phyloP scores from a whole-genome alignment of 257 asterid species.

The Solanum verrucosum region DNA sequence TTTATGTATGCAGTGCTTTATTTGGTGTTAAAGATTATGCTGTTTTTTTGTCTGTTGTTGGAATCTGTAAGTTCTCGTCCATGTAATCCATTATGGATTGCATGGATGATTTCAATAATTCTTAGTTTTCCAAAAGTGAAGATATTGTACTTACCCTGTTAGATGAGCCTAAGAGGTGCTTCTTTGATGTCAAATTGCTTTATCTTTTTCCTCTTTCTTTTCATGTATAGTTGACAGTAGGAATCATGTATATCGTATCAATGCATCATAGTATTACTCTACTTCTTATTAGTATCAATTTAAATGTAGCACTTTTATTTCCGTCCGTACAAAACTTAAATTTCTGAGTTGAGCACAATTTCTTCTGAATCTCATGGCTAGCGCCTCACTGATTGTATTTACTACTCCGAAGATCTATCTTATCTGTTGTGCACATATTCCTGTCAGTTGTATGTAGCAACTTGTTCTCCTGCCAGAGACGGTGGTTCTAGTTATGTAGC shows the following conservation, averaged over 20 bases:
- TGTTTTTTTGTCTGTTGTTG: neutral
- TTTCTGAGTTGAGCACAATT: neutral
- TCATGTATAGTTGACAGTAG: neutral
- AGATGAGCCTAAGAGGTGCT: neutral
- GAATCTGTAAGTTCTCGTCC: neutral
- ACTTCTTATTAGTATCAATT: neutral
- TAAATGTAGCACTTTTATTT: neutral
- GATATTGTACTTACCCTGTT: neutral
- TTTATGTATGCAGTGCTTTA: neutral
- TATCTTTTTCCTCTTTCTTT: neutral
- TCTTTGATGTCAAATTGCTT: neutral
- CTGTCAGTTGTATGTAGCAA: slow-evolving; percentile 69
- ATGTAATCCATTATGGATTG: neutral
- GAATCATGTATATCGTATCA: neutral
- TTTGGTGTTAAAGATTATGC: neutral
- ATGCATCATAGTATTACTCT: neutral
- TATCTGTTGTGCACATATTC: slow-evolving; percentile 5
- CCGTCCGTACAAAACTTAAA: neutral
- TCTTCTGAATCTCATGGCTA: neutral
- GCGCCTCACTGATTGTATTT: neutral
- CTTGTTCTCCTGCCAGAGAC: slow-evolving; percentile 92
- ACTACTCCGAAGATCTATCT: neutral
- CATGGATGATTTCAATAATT: neutral
- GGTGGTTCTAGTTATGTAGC: slow-evolving; percentile 63
- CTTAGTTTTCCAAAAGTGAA: neutral